Base-by-base conservation (phyloP, 148 eudicot species). In the Amaranthus cruentus region DNA sequence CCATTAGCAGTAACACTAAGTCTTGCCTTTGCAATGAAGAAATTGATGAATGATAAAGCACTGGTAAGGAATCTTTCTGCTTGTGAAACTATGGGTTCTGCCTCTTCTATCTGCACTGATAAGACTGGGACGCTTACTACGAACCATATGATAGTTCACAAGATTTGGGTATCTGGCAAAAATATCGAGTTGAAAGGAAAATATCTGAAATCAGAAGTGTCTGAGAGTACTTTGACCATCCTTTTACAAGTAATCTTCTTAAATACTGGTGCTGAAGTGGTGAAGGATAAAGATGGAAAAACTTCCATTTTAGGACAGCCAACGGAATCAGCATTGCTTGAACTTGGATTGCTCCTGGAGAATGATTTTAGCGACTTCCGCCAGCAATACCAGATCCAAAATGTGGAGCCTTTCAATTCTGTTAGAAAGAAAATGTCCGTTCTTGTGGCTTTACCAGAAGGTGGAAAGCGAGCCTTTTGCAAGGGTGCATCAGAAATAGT, bases 61-160 rank as follows among this genome's bases (percentile, higher is more conserved):
- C 82, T 95, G 6, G 97, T 95, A 50, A 87, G 94, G 68, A 96
- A 90, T 84, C 89, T 95, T 38, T 84, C 99, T 58, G 97, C 98
- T 42, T 94, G 98, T 78, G 98, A 94, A 79, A 94, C 98, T 11
- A 94, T 94, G 98, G 98, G 97, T 67, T 94, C 98, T 56, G 85
- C 93, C 50, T 87, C 88, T 70, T 76, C 85, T 79, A 94, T 94
- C 59, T 94, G 98, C 82, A 89, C 97, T 0, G 98, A 94, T 66
- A 91, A 94, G 79, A 94, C 98, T 14, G 98, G 98, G n/a, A 94
- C 98, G 11, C 79, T 94, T 56, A 94, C 98, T 47, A 94, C 98
- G 28, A 94, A 95, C 81, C 92, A 85, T 71, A 95, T 95, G 99
- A 82, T 90, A 49, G 92, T 95, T 48, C 83, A 81, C 70, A 95